Conservation (phyloP, 2,329 filamentous ascomycete genomes). For the Fusarium heterosporum region DNA sequence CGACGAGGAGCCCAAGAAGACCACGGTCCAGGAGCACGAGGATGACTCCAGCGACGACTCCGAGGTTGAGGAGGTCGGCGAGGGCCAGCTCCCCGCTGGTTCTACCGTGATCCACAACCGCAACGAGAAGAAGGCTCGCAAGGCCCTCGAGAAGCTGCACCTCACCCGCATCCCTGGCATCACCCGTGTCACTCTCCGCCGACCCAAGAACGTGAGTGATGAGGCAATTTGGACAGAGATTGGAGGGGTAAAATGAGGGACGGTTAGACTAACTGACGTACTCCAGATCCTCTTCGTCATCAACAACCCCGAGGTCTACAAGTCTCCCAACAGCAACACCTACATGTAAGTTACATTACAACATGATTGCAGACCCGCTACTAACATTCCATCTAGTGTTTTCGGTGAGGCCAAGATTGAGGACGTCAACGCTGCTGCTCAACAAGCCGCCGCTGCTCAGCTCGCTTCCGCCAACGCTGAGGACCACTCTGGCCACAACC, state of each 20-base stretch:
- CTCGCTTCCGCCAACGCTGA: conserved; percentile 78
- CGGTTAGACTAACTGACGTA: conserved; percentile 39
- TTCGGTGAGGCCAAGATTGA: conserved; percentile 99
- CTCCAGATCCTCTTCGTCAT: conserved; percentile 97
- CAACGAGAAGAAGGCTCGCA: conserved; percentile 99
- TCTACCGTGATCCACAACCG: conserved; percentile 94
- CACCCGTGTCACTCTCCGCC: conserved; percentile 95
- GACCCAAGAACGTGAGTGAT: conserved; percentile 95
- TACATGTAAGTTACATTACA: conserved; percentile 83
- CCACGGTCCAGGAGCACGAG: conserved; percentile 79
- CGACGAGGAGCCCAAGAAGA: conserved; percentile 89
- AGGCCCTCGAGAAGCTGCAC: conserved; percentile 98
- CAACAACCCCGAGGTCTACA: conserved; percentile 99
- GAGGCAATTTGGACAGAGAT: background rate
- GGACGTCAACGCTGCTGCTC: conserved; percentile 98
- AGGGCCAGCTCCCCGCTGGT: conserved; percentile 82
- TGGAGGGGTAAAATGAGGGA: conserved; percentile 25
- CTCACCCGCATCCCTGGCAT: conserved; percentile 97
- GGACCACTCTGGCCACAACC: conserved; percentile 78
- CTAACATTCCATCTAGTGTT: conserved; percentile 71
- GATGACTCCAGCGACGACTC: conserved; percentile 77
- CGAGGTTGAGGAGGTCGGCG: conserved; percentile 84
- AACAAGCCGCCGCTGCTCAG: conserved; percentile 95
- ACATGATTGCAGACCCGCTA: background rate
- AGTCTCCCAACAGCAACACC: conserved; percentile 98